Evolutionary conservation across 805 yeast species (phyloP).

Genomic region (Ogataea dorogensis): DNA sequence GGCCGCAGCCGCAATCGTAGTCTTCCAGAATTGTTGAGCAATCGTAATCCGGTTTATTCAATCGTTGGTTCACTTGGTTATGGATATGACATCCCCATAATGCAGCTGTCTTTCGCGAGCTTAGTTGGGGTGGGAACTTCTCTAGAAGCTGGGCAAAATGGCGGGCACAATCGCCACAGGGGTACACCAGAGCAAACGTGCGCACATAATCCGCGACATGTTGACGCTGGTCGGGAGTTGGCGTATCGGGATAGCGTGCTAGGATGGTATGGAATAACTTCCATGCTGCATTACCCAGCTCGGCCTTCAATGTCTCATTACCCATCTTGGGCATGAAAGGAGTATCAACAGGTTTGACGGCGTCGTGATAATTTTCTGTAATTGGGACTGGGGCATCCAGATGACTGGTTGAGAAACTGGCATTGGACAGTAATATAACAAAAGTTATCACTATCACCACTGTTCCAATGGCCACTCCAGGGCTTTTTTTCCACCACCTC

Average conservation of each 20-base stretch:
- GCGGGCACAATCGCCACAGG: conserved; percentile 95
- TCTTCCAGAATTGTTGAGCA: conserved; percentile 83
- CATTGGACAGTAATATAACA: conserved; percentile 20
- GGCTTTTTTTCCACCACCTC: conserved; percentile 16
- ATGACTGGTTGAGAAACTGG: conserved; percentile 19
- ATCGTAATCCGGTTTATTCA: conserved; percentile 72
- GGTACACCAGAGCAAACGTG: conserved; percentile 87
- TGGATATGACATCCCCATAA: conserved; percentile 96
- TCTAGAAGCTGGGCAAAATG: conserved; percentile 73
- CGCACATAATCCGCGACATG: conserved; percentile 64
- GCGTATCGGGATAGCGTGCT: conserved; percentile 88
- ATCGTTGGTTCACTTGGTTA: conserved; percentile 75
- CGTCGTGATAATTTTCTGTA: conserved; percentile 2
- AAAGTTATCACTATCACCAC: conserved; percentile 19
- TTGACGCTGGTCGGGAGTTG: conserved; percentile 58
- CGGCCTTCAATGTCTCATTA: conserved; percentile 65
- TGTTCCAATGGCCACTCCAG: conserved; percentile 21
- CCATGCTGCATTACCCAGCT: conserved; percentile 92
- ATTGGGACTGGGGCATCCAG: conserved; percentile 25
- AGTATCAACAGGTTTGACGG: conserved; percentile 2
- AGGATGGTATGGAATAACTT: conserved; percentile 85
- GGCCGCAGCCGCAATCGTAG: conserved; percentile 95
- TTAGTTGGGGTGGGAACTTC: conserved; percentile 81
- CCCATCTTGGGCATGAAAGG: conserved; percentile 92
- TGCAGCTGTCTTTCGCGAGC: conserved; percentile 76